Conservation (phyloP, 1,284 basidiomycete genomes). For the Cutaneotrichosporon cavernicola region DNA sequence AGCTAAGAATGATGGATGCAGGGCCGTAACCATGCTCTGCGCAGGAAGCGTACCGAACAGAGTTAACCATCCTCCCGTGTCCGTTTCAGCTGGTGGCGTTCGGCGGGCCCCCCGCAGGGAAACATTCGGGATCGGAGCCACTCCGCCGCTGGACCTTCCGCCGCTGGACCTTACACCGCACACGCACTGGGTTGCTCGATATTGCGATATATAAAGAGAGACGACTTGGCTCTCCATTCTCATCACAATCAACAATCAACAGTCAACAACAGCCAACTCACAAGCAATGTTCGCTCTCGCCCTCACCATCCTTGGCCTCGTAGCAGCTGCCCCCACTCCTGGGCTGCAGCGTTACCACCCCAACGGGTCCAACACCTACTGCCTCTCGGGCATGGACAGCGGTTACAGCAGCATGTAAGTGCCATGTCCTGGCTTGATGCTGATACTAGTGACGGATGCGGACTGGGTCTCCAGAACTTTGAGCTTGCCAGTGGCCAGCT, state of each 20-base stretch:
- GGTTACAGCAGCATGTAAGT: background rate
- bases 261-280: background rate
- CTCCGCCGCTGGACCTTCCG: too few species aligned
- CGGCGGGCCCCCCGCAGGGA: background rate
- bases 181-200: too few species aligned
- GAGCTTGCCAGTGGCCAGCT: background rate
- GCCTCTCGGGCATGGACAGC: background rate
- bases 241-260: background rate
- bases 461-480: slow-evolving; percentile 1
- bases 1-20: background rate
- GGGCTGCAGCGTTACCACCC: background rate
- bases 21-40: background rate
- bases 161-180: too few species aligned
- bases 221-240: background rate
- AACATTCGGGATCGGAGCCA: background rate
- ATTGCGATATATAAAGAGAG: background rate
- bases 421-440: background rate
- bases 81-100: background rate
- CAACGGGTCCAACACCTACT: background rate
- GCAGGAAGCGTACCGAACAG: background rate
- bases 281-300: background rate
- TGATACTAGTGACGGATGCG: background rate
- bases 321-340: background rate
- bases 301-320: background rate
- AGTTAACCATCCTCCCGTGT: background rate